Evolutionary conservation across 108 stramenopile genomes (phyloP), one percentile per base, ranked within the genome.

Genomic region (Fragilariopsis cylindrus): DNA sequence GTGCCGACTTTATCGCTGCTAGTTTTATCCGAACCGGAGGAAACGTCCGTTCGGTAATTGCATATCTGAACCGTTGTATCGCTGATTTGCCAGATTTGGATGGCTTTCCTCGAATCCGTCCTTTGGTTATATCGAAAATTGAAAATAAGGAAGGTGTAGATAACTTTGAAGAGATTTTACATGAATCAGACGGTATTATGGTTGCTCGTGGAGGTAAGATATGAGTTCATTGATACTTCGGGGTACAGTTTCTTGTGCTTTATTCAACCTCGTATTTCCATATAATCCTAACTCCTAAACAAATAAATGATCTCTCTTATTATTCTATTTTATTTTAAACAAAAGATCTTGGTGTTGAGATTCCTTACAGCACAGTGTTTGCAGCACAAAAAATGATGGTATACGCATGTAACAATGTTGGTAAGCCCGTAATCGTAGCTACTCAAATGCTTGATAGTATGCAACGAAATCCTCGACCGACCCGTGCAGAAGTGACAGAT

Each of bases 321-420:
- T 11, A 54, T 60, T 9, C 16, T 72, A 21, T 60, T 55, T 15
- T 30, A 13, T 7, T 5, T 41, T 3, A 47, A 7, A 30, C 44
- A 57, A 55, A 19, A 63, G 55, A 76, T 68, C 72, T 95, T 15
- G 93, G 93, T n/a, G 90, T 95, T 18, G 93, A 95, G 76, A 92
- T 94, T 65, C 90, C 89, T 19, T 89, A 81, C 70, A 81, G 85
- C 39, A 90, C 94, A 74, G 90, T 97, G 15, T 96, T 96, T 76
- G 71, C 90, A 30, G 93, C 92, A 13, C 96, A 97, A 82, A 95
- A 96, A 78, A 87, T 89, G 88, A 97, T 97, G 94, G 88, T 94
- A 57, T 70, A 81, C 30, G 80, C 81, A 70, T 90, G 88, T 71
- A 92, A 92, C 71, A 68, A 73, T 40, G 82, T 65, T 19, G 90